Base-by-base conservation (phyloP, 768 basidiomycete species). In the Macrolepiota dolichaula region DNA sequence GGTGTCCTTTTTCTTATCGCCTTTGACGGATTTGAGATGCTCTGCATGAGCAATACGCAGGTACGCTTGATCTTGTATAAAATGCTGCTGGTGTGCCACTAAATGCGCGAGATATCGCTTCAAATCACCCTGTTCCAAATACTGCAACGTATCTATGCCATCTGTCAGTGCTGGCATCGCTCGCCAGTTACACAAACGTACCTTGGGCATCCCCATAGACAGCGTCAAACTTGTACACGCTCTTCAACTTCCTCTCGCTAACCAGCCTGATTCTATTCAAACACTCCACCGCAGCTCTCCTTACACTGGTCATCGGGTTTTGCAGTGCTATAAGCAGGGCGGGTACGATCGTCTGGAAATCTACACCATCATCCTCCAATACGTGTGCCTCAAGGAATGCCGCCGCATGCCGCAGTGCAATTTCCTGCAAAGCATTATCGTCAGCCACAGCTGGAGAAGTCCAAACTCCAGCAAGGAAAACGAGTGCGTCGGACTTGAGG, bases 301-400 rank as follows among this genome's bases (percentile, higher is more conserved):
- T 80, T n/a, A 80, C 73, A 5, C 71, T 69, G 3, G 64, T 61
- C 47, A 80, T 77, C 1, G 71, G 25, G 61, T 77, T 80, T 55
- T 85, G 80, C 12, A 94, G 66, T 10, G 85, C 80, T 22, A 88
- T 81, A 1, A 94, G 74, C 10, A 94, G 69, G 2, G 86, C 78
- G 0, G 92, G 91, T 11, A 94, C 68, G 5, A 95, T 80, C 0
- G 85, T 87, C 71, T 95, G 90, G 72, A 96, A 92, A 71, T 96
- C 94, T 3, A 88, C 71, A 13, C 79, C 76, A 38, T 79, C 77
- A 44, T 79, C 74, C 50, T 81, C 75, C 1, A 77, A 68, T 1
- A 79, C 69, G 71, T 93, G 87, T 0, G 95, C 92, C 51, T 86
- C 80, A 12, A 98, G 71, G 72, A 96, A 96, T 0, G 94, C 92